Evolutionary conservation across 2,329 filamentous ascomycete genomes (phyloP).

Genomic region (Aspergillus thermomutatus): DNA sequence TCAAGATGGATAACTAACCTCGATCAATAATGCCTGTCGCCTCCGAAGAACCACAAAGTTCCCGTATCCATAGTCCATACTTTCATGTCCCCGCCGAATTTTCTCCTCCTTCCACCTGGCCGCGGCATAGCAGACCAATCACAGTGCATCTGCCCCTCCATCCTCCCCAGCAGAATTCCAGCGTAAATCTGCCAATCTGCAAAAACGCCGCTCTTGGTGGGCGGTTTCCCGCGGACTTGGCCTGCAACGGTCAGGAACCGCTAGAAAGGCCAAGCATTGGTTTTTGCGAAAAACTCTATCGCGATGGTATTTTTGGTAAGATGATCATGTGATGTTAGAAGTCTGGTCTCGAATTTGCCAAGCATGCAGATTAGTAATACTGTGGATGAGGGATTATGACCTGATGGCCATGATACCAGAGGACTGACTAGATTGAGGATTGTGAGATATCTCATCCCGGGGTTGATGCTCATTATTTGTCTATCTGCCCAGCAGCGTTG

Average conservation of each 20-base stretch:
- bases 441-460: background rate
- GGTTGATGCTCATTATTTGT: background rate
- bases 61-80: background rate
- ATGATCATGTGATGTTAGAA: background rate
- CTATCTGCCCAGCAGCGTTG: background rate
- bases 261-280: background rate
- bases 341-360: background rate
- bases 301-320: background rate
- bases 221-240: constrained; percentile 7
- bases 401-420: background rate
- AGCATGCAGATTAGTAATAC: background rate
- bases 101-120: constrained; percentile 7
- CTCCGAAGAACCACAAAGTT: constrained; percentile 1
- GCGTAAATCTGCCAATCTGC: background rate
- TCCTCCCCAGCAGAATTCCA: constrained; percentile 2
- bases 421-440: too few relatives aligned
- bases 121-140: constrained; percentile 13
- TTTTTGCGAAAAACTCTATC: background rate
- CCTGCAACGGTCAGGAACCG: background rate
- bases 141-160: constrained; percentile 8
- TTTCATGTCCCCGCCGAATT: constrained; percentile 16
- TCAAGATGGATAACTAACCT: constrained; percentile 4
- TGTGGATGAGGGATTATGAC: too few relatives aligned
- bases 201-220: background rate
- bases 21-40: background rate